Percentiles rank a stretch among this genome's conserved stretches.
Evolutionary conservation across 75 land plant species (phyloP).

Genomic region (Selaginella tamariscina): DNA sequence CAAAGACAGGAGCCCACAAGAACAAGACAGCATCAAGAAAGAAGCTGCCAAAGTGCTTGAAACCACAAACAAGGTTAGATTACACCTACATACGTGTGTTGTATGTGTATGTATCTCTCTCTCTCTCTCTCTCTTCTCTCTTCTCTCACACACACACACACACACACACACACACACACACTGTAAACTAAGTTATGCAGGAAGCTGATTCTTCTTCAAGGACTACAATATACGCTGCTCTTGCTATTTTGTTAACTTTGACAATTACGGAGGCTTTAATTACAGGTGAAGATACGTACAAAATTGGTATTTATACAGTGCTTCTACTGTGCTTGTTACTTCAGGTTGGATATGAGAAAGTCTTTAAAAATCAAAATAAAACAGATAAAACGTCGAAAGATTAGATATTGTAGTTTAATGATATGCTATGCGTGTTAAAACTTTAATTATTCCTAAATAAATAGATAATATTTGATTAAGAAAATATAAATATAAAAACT

Average conservation of each 20-base stretch:
- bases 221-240: slow-evolving; percentile 43
- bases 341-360: slow-evolving; percentile 56
- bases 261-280: slow-evolving; percentile 35
- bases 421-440: too few relatives aligned
- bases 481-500: too few relatives aligned
- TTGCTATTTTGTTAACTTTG: slow-evolving; percentile 39
- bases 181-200: too few relatives aligned
- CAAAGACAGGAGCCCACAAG: slow-evolving; percentile 24
- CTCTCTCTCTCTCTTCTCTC: too few relatives aligned
- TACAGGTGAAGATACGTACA: slow-evolving; percentile 38
- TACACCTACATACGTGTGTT: too few relatives aligned
- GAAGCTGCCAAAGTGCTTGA: slow-evolving; percentile 39
- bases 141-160: too few relatives aligned
- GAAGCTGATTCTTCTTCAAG: slow-evolving; percentile 42
- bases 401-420: too few relatives aligned
- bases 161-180: too few relatives aligned
- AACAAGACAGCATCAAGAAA: slow-evolving; percentile 29
- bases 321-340: slow-evolving; percentile 40
- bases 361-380: neutral
- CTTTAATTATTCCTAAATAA: too few relatives aligned
- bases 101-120: too few relatives aligned
- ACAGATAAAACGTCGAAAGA: neutral
- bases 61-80: slow-evolving; percentile 27
- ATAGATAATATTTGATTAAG: too few relatives aligned
- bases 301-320: slow-evolving; percentile 38